Percentiles rank a stretch among this genome's conserved stretches.
Evolutionary conservation across 73 alveolate genomes (phyloP).

Genomic region (Stentor roeselii): DNA sequence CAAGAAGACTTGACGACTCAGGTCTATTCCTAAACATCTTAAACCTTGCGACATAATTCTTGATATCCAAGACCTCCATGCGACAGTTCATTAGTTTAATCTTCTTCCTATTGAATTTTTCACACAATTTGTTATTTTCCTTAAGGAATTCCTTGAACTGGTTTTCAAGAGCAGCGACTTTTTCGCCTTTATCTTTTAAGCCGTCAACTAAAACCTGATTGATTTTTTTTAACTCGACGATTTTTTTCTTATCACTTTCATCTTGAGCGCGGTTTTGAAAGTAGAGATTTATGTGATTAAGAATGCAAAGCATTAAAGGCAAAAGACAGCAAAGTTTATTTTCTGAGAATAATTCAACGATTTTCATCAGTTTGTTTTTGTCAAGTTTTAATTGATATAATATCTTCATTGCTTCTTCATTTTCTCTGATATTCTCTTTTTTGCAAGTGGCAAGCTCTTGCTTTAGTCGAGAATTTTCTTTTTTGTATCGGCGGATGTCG

Average conservation of each 20-base stretch:
- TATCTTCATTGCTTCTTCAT: background rate
- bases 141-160: background rate
- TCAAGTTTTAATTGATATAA: background rate
- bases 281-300: no score
- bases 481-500: background rate
- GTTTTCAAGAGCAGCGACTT: background rate
- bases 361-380: background rate
- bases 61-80: no score
- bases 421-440: background rate
- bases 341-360: background rate
- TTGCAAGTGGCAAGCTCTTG: background rate
- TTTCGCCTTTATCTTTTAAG: background rate
- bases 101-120: no score
- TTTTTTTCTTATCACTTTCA: background rate
- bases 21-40: no score
- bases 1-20: no score
- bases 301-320: no score
- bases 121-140: background rate
- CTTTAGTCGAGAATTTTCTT: background rate
- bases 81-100: no score
- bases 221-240: background rate
- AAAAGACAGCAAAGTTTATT: no score
- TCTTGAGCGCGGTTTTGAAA: no score
- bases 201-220: background rate
- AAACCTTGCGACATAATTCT: no score